These are phyloP conservation scores for Macrotyloma uniflorum DNA, from an alignment of 306 rosid species.

Conservation along the genomic window DNA sequence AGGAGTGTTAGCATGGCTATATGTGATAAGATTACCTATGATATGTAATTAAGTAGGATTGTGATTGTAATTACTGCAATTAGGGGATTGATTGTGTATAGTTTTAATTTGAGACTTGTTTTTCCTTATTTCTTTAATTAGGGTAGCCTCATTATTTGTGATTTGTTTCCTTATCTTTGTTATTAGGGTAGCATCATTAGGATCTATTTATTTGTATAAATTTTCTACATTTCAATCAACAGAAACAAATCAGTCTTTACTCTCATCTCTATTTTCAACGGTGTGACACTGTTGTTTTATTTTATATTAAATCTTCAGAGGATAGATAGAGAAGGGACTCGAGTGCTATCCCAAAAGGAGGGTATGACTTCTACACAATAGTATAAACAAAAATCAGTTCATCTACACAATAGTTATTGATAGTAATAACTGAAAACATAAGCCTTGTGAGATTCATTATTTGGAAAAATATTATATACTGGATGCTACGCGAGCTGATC, in stretches of 20 bases:
- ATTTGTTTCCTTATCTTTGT: background rate
- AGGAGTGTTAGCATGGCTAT: background rate
- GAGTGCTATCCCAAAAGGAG: background rate
- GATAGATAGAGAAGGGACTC: constrained; percentile 12
- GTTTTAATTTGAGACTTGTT: background rate
- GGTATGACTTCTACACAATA: background rate
- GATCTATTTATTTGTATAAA: background rate
- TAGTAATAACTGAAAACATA: background rate
- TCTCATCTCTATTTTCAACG: background rate
- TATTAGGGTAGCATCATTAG: background rate
- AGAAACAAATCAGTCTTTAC: background rate
- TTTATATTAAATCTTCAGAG: constrained; percentile 6
- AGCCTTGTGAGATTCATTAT: constrained; percentile 25
- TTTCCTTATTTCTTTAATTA: background rate
- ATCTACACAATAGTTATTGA: background rate
- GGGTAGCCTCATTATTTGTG: background rate
- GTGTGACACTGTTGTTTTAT: constrained; percentile 2
- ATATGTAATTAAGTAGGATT: background rate
- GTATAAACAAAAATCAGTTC: constrained; percentile 11
- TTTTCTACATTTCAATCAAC: background rate
- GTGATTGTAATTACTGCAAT: background rate
- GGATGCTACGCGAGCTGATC: constrained; percentile 17
- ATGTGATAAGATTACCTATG: background rate
- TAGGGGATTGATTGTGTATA: background rate
- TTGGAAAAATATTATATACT: constrained; percentile 13